Conservation (phyloP, 192 early-diverging fungal genomes). For the Entrophospora sp. region DNA sequence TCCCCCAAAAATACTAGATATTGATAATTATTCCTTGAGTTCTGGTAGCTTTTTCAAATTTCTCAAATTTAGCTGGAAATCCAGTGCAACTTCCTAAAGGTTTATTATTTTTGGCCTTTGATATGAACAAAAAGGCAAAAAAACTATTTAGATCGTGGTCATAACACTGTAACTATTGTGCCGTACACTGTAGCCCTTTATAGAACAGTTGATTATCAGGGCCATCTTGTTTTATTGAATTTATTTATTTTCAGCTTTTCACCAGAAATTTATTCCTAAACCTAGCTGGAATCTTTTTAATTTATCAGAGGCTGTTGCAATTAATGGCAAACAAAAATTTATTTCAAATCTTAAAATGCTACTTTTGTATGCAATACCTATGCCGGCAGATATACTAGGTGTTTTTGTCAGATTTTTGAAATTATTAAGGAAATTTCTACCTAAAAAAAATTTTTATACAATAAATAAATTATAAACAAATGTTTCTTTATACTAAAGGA, state of each 20-base stretch:
- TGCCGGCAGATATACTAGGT: slow-evolving; percentile 67
- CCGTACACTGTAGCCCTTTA: no score
- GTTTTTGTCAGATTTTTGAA: slow-evolving; percentile 38
- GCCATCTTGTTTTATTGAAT: not conserved
- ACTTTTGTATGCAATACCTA: slow-evolving; percentile 82
- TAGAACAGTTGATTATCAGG: no score
- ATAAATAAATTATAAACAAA: not conserved
- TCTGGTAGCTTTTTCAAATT: no score
- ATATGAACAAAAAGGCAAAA: no score
- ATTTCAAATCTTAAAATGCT: slow-evolving; percentile 80
- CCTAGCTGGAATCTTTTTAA: slow-evolving; percentile 77
- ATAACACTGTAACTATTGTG: no score
- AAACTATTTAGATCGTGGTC: no score
- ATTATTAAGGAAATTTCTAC: slow-evolving; percentile 22
- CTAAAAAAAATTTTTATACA: slow-evolving; percentile 15
- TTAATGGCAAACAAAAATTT: slow-evolving; percentile 80
- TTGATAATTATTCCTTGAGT: no score
- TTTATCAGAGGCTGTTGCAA: slow-evolving; percentile 51
- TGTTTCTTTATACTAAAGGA: not conserved
- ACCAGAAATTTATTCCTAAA: slow-evolving; percentile 77
- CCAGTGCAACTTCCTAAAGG: no score
- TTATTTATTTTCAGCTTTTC: slow-evolving; percentile 16
- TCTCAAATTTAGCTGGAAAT: no score
- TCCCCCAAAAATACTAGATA: no score
- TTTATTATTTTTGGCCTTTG: no score